These are phyloP conservation scores for Xylaria multiplex DNA, from an alignment of 2,329 filamentous ascomycete genomes.

Conservation along the genomic window DNA sequence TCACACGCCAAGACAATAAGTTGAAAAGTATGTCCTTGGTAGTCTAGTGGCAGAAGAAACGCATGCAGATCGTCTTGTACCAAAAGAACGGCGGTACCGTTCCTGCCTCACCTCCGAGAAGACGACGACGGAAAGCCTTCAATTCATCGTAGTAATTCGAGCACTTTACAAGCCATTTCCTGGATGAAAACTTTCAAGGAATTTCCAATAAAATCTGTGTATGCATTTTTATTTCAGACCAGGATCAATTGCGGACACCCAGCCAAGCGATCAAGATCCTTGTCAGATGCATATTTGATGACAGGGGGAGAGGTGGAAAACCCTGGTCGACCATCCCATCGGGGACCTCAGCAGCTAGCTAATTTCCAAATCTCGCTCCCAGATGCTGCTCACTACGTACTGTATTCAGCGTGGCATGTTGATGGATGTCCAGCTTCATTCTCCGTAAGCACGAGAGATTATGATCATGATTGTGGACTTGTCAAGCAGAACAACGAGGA, in stretches of 20 bases:
- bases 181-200: conserved; percentile 5
- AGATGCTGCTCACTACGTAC: conserved; percentile 29
- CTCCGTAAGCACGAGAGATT: conserved; percentile 30
- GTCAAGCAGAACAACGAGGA: not conserved
- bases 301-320: conserved; percentile 40
- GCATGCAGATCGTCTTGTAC: conserved; percentile 27
- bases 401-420: conserved; percentile 11
- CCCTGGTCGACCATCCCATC: conserved; percentile 43
- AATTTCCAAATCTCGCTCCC: conserved; percentile 41
- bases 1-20: conserved; percentile 46
- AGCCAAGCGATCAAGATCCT: conserved; percentile 40
- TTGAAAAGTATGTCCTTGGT: conserved; percentile 35
- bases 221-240: conserved; percentile 38
- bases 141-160: not conserved
- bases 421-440: conserved; percentile 37
- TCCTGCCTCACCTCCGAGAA: not conserved
- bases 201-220: conserved; percentile 10
- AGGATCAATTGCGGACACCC: conserved; percentile 40
- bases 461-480: conserved; percentile 11
- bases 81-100: conserved; percentile 1
- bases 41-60: conserved; percentile 32
- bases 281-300: conserved; percentile 44
- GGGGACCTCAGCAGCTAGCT: conserved; percentile 41
- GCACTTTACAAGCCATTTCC: not conserved
- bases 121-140: not conserved